Conservation (phyloP, 106 monocot species). For the Gastrodia elata region DNA sequence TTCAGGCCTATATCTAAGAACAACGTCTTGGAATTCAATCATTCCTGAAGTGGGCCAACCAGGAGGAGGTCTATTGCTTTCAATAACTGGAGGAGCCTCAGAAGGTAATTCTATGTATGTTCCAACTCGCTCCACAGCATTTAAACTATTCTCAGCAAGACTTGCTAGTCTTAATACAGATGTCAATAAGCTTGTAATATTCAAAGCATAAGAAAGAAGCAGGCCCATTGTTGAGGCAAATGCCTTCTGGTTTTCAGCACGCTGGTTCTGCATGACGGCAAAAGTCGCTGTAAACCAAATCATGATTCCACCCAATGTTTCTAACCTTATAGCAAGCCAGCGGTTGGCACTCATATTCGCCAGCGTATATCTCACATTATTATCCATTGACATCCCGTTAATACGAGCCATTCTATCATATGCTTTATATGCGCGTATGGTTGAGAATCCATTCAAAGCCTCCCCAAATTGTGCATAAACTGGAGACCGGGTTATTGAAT, state of each 20-base stretch:
- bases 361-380: slow-evolving; percentile 90
- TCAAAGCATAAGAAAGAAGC: slow-evolving; percentile 87
- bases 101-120: slow-evolving; percentile 84
- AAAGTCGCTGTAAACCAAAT: slow-evolving; percentile 95
- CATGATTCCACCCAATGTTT: slow-evolving; percentile 85
- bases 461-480: slow-evolving; percentile 99
- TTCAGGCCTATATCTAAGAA: slow-evolving; percentile 89
- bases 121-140: slow-evolving; percentile 92
- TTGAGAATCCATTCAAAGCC: slow-evolving; percentile 88
- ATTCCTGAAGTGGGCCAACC: slow-evolving; percentile 88
- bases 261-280: slow-evolving; percentile 98
- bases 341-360: slow-evolving; percentile 83
- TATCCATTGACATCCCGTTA: slow-evolving; percentile 98
- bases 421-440: slow-evolving; percentile 97
- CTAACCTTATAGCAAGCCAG: slow-evolving; percentile 91
- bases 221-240: slow-evolving; percentile 99
- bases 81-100: slow-evolving; percentile 80
- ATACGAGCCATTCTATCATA: slow-evolving; percentile 93
- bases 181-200: slow-evolving; percentile 86
- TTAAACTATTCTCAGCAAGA: slow-evolving; percentile 97
- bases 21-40: slow-evolving; percentile 74
- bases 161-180: slow-evolving; percentile 86
- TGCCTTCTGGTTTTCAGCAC: slow-evolving; percentile 68
- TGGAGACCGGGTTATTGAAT: slow-evolving; percentile 96
- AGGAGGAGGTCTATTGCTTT: slow-evolving; percentile 77